A percentile compares a stretch with the other conserved stretches of the same genome.
phyloP scores from a whole-genome alignment of 2,329 filamentous ascomycete species.

The Raffaelea albimanens region DNA sequence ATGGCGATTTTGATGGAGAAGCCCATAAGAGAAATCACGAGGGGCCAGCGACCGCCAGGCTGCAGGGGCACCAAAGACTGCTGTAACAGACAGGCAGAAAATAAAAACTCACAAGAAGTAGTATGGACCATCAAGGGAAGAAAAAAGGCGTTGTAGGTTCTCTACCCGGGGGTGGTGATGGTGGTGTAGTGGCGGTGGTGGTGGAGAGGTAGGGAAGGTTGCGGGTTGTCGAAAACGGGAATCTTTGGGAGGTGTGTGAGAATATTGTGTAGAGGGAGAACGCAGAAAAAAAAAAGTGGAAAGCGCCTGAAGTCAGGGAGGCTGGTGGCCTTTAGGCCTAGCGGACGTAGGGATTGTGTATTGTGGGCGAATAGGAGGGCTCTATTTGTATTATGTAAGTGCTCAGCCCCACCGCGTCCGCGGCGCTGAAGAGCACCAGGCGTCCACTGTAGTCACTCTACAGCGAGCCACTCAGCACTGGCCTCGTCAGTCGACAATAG shows the following conservation, averaged over 20 bases:
- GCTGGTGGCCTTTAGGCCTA: no score
- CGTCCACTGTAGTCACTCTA: no score
- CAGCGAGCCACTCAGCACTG: no score
- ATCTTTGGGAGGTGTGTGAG: constrained; percentile 10
- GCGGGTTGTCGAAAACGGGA: constrained; percentile 7
- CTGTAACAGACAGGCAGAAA: neutral
- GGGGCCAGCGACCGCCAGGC: neutral
- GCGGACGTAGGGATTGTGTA: no score
- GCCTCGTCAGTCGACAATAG: no score
- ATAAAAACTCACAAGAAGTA: neutral
- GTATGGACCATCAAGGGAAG: neutral
- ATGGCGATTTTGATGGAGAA: constrained; percentile 9
- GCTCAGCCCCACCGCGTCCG: no score
- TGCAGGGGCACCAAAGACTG: neutral
- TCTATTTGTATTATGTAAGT: no score
- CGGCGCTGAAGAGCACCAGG: no score
- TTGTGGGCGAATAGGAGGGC: no score
- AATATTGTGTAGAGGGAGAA: constrained; percentile 4
- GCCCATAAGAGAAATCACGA: neutral
- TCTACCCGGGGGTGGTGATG: neutral
- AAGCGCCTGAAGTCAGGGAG: neutral
- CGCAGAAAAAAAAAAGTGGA: neutral
- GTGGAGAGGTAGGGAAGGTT: constrained; percentile 2
- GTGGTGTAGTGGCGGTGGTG: constrained; percentile 1
- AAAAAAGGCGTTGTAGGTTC: neutral